Percentiles rank a stretch among this genome's conserved stretches.
Conservation (phyloP, 768 basidiomycete genomes). For the Russula compacta region DNA sequence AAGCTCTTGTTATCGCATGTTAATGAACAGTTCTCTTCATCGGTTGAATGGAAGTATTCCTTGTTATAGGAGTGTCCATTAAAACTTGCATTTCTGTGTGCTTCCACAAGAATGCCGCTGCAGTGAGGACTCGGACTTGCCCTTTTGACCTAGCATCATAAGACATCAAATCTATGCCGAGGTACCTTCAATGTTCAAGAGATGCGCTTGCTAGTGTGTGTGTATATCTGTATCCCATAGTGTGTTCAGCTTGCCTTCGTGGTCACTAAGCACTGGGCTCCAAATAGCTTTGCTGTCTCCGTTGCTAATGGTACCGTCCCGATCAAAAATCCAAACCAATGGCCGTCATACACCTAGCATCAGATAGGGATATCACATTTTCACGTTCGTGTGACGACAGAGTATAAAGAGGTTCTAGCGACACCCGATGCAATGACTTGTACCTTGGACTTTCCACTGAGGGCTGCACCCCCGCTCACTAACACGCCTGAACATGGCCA, state of each 20-base stretch:
- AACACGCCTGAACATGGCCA: too few species aligned
- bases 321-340: not conserved
- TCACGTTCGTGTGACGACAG: not conserved
- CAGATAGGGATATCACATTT: not conserved
- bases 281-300: not conserved
- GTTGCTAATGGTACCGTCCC: not conserved
- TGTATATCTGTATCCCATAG: too few species aligned
- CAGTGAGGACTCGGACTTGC: too few species aligned
- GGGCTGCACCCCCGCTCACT: not conserved
- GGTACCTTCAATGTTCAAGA: too few species aligned
- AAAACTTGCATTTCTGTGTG: too few species aligned
- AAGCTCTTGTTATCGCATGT: not conserved
- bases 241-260: too few species aligned
- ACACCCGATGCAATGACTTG: not conserved
- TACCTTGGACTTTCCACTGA: too few species aligned
- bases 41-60: not conserved
- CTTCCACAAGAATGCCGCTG: too few species aligned
- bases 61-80: not conserved
- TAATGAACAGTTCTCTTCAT: not conserved
- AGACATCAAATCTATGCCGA: too few species aligned
- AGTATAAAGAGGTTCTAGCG: not conserved
- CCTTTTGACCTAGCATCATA: too few species aligned
- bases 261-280: too few species aligned
- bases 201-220: too few species aligned
- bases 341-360: not conserved